These are phyloP conservation scores for Mycena galericulata DNA, from an alignment of 768 basidiomycete genomes.

Conservation along the genomic window DNA sequence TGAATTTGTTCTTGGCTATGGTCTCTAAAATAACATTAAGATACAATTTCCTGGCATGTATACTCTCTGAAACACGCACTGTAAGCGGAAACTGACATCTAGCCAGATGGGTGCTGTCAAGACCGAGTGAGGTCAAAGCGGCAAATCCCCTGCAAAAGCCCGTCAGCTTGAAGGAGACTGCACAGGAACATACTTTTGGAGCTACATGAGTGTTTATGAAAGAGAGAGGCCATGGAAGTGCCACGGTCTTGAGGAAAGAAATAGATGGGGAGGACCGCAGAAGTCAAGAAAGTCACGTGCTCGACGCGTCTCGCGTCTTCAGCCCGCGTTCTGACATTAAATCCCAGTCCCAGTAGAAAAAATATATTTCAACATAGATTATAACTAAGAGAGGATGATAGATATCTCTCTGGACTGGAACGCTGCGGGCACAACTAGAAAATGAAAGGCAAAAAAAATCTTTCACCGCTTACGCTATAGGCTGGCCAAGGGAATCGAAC, in stretches of 20 bases:
- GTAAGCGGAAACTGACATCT: conserved; percentile 98
- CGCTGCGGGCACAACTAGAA: too few relatives aligned
- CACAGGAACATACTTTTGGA: conserved; percentile 69
- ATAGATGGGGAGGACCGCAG: neutral
- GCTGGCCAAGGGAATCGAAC: too few relatives aligned
- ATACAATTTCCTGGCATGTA: neutral
- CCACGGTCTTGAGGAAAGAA: conserved; percentile 55
- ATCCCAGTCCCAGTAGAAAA: too few relatives aligned
- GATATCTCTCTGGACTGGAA: too few relatives aligned
- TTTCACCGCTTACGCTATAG: too few relatives aligned
- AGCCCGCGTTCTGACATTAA: too few relatives aligned
- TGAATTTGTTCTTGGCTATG: conserved; percentile 98
- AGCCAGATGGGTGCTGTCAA: conserved; percentile 98
- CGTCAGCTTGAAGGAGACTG: conserved; percentile 20
- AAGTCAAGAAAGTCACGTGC: too few relatives aligned
- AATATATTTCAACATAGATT: too few relatives aligned
- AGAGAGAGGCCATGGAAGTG: conserved; percentile 85
- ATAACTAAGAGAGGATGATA: too few relatives aligned
- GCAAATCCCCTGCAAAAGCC: conserved; percentile 76
- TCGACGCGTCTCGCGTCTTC: too few relatives aligned
- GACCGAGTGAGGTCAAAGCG: conserved; percentile 94
- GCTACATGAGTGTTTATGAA: conserved; percentile 86
- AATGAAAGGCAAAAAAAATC: too few relatives aligned
- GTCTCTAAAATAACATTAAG: conserved; percentile 72
- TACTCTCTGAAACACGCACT: conserved; percentile 68